These are phyloP conservation scores for Dioszegia aurantiaca DNA, from an alignment of 768 basidiomycete genomes.

Conservation along the genomic window DNA sequence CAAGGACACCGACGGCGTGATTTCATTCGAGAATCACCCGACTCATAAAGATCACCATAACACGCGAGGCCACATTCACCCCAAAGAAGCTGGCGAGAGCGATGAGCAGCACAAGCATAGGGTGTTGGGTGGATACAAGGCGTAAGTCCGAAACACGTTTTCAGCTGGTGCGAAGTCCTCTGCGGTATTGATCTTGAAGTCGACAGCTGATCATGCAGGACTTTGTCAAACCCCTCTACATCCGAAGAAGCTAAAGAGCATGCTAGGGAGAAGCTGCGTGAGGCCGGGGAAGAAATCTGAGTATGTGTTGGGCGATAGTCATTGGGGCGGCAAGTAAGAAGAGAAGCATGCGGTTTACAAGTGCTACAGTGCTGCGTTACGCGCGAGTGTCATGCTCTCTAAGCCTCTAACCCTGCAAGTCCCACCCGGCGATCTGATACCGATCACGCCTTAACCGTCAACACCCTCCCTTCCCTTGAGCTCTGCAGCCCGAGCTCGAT, in stretches of 20 bases:
- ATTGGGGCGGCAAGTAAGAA: not conserved
- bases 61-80: not conserved
- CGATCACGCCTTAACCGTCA: not conserved
- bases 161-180: not conserved
- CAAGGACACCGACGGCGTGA: not conserved
- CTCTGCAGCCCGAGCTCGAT: conserved; percentile 72
- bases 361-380: too few relatives aligned
- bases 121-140: conserved; percentile 9
- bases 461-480: conserved; percentile 59
- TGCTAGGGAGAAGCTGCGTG: conserved; percentile 22
- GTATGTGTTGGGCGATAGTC: not conserved
- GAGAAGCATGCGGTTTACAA: too few relatives aligned
- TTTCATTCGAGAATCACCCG: conserved; percentile 8
- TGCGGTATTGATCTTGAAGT: not conserved
- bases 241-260: conserved; percentile 27
- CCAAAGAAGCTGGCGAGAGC: conserved; percentile 1
- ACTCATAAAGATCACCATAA: conserved; percentile 10
- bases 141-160: not conserved
- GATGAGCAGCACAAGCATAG: conserved; percentile 9
- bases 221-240: conserved; percentile 8
- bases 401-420: too few relatives aligned
- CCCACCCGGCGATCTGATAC: too few relatives aligned
- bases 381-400: too few relatives aligned
- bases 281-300: conserved; percentile 13
- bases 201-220: conserved; percentile 6